Evolutionary conservation across 768 basidiomycete genomes (phyloP), one percentile per base, ranked within the genome.

Genomic region (Hericium erinaceus): DNA sequence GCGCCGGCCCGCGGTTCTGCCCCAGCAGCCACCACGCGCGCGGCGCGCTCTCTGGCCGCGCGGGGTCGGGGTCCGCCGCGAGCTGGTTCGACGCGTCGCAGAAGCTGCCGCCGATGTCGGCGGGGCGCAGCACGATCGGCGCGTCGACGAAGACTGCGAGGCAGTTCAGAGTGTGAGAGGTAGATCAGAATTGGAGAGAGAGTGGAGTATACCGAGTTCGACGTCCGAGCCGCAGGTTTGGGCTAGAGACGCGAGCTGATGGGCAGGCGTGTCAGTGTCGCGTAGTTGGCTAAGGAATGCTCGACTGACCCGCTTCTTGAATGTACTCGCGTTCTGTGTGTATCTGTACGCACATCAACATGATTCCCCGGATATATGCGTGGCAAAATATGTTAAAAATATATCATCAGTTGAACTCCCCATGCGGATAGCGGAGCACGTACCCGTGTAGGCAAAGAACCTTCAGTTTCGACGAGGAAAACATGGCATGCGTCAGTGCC

Each of bases 11-110:
- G 48, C 26, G 40, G 40, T 41, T 18, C 15, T 41, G 40, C 40
- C 40, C 80, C 5, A 74, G 64, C 56, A 71, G 80, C 82, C 83
- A 93, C 91, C 91, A 92, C 4, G 75, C 86, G 57, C 89, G 75
- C 3, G 87, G 80, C 6, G 73, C 77, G 26, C 79, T 68, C 20
- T 80, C 69, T 3, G 81, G 81, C 70, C 24, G 64, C 58, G n/a
- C 66, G 62, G 13, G 64, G 67, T 55, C 76, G 78, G 6, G 68
- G 61, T n/a, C 75, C 75, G 20, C 75, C 78, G 67, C 72, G 9
- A 73, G 63, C 3, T 69, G 65, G 4, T 22, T 16, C 20, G 39
- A n/a, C 20, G 69, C 58, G 5, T 59, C 40, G 54, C 66, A 66
- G 2, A 69, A 56, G 67, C 26, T 55, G 44, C 55, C 63, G 7